Conservation (phyloP, 441 rosid species). For the Erysimum cheiri region DNA sequence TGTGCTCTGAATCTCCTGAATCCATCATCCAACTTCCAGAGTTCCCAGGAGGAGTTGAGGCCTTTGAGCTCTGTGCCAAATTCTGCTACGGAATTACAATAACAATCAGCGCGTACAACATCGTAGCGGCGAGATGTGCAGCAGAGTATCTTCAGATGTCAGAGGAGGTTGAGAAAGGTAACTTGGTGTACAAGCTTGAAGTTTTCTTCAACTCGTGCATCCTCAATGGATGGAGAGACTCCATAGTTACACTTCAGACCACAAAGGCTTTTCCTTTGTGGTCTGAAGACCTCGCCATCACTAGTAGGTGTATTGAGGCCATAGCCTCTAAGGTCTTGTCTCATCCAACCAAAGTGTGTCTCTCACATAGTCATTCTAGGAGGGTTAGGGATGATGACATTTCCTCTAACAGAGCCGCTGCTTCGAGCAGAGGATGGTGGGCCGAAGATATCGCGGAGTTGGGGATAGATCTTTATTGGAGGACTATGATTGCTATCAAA, state of each 20-base stretch:
- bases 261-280: conserved; percentile 64
- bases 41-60: conserved; percentile 70
- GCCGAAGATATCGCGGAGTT: conserved; percentile 76
- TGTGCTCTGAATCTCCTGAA: conserved; percentile 64
- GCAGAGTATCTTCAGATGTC: conserved; percentile 77
- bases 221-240: conserved; percentile 77
- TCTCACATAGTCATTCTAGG: conserved; percentile 86
- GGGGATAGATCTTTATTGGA: conserved; percentile 76
- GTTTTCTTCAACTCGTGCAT: conserved; percentile 72
- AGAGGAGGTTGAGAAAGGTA: conserved; percentile 80
- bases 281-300: conserved; percentile 72
- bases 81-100: conserved; percentile 80
- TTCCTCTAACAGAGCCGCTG: conserved; percentile 51
- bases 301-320: conserved; percentile 70
- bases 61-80: conserved; percentile 77
- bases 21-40: conserved; percentile 58
- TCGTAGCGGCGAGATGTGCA: conserved; percentile 69
- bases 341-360: conserved; percentile 66
- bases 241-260: conserved; percentile 64
- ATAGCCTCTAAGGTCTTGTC: conserved; percentile 60
- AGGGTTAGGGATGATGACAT: conserved; percentile 64
- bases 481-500: conserved; percentile 72
- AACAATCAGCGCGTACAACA: conserved; percentile 73
- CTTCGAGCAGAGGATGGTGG: conserved; percentile 67
- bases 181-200: conserved; percentile 73